phyloP scores from a whole-genome alignment of 805 yeast species.

The Metschnikowia lochheadii region DNA sequence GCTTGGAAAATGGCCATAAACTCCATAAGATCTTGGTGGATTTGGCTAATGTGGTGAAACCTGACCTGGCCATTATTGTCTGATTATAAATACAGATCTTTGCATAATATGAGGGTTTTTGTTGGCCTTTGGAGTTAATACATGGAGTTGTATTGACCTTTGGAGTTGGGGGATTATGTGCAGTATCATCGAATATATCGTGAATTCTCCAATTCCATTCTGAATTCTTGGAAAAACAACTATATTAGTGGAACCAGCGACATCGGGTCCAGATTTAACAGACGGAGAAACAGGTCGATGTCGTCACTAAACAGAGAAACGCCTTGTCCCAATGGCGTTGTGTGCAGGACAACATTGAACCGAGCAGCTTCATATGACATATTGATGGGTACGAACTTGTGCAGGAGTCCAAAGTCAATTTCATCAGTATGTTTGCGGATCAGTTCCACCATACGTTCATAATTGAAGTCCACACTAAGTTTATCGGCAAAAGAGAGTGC shows the following conservation, averaged over 20 bases:
- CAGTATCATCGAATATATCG: too few relatives aligned
- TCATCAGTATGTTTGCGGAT: conserved; percentile 14
- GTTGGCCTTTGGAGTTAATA: too few relatives aligned
- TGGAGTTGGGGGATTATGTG: background rate
- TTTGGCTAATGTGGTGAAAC: conserved; percentile 1
- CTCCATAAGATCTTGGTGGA: background rate
- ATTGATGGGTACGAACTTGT: conserved; percentile 24
- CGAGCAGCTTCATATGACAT: conserved; percentile 19
- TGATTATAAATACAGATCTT: background rate
- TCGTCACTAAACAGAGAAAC: conserved; percentile 15
- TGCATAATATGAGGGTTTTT: too few relatives aligned
- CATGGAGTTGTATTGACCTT: background rate
- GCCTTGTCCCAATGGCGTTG: conserved; percentile 4
- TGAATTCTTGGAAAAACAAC: too few relatives aligned
- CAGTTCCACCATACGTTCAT: conserved; percentile 18
- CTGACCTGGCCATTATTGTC: background rate
- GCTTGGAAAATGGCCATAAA: background rate
- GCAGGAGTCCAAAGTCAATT: conserved; percentile 24
- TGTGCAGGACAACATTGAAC: conserved; percentile 13
- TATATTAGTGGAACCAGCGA: background rate
- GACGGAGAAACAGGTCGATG: conserved; percentile 24
- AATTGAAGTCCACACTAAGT: conserved; percentile 15
- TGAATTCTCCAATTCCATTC: too few relatives aligned
- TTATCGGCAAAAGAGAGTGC: conserved; percentile 18
- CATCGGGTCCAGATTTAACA: conserved; percentile 8